phyloP scores from a whole-genome alignment of 257 asterid genomes.

The Asclepias syriaca region DNA sequence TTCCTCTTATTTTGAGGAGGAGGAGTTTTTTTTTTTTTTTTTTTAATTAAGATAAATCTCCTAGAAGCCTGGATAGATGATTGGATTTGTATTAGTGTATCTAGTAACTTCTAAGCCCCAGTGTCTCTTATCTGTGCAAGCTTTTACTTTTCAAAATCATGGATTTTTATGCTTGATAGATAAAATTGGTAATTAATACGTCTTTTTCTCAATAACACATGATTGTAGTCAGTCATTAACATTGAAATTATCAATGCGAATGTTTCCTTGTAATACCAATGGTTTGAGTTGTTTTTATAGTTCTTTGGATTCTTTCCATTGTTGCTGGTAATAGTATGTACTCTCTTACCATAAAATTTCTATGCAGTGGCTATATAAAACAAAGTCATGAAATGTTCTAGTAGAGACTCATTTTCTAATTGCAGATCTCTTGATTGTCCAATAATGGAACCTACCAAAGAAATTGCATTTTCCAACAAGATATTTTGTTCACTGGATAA shows the following conservation, averaged over 20 bases:
- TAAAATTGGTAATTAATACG: neutral
- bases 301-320: neutral
- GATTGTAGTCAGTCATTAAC: neutral
- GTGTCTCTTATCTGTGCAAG: neutral
- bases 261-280: neutral
- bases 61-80: neutral
- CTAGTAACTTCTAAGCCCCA: neutral
- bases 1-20: neutral
- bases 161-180: neutral
- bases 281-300: neutral
- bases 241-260: neutral
- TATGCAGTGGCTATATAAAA: neutral
- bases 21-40: neutral
- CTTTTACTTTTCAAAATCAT: neutral
- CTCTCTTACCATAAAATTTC: neutral
- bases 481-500: neutral
- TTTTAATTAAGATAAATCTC: neutral
- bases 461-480: neutral
- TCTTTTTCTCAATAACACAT: neutral
- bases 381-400: neutral
- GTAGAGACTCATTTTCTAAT: neutral
- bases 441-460: neutral
- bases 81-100: neutral
- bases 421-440: neutral
- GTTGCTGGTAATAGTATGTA: neutral